Evolutionary conservation across 2,329 filamentous ascomycete species (phyloP), one percentile per base, ranked within the genome.

Genomic region (Furcasterigmium sp.): DNA sequence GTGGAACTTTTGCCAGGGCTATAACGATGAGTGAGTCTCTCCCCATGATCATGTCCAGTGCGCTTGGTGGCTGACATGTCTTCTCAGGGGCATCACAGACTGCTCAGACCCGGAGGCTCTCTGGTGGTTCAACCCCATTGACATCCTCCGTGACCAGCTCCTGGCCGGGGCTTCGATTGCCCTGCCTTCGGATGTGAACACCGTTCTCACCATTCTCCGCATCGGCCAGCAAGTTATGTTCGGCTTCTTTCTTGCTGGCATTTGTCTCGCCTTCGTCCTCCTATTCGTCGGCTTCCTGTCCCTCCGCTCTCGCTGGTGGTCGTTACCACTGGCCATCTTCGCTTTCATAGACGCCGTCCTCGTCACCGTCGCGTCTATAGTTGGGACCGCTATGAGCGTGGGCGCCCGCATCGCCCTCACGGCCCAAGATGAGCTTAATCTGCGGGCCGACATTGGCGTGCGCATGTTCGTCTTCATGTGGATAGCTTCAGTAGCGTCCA

Each of bases 1-100:
- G 32, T 97, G 91, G 91, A 85, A 83, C 46, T 95, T 85, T 62
- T 97, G 91, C 64, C 87, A 95, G 62, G 91, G 91, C 17, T 94
- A 91, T 63, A 70, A 79, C 44, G 74, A 78, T 53, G 72, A 84
- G 64, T 78, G 59, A 43, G 72, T 60, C 14, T 8, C 14, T 17
- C 18, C 18, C 9, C 30, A 32, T 8, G 29, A 14, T 8, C 5
- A 15, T 32, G 29, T 32, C 8, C 29, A 13, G 29, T n/a, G 29
- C 25, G 8, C 28, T 14, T 7, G 13, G 17, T 32, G 17, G 76
- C 81, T 48, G 73, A 85, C 58, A 70, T 13, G 13, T 3, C 17
- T n/a, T 17, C 13, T 35, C 47, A 74, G 82, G 53, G 87, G 87
- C 29, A 81, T 93, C 49, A 91, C 87, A 0, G 67, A 69, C 49